These are phyloP conservation scores for Aureobasidium subglaciale DNA, from an alignment of 2,329 filamentous ascomycete species.

Conservation along the genomic window DNA sequence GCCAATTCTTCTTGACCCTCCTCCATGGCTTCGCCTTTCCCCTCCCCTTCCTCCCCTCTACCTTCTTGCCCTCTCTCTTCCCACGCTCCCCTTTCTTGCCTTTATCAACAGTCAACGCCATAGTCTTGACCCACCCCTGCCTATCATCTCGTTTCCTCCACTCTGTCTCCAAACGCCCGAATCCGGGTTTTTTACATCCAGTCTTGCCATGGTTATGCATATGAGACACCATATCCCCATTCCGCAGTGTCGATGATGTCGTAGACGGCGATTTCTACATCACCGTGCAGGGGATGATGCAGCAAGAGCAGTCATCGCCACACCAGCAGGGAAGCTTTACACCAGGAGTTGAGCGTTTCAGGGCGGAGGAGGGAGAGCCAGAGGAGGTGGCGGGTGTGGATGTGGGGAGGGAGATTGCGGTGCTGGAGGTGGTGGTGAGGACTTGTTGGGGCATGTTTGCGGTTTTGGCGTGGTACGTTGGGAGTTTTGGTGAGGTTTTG, in stretches of 20 bases:
- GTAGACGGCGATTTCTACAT: conserved; percentile 7
- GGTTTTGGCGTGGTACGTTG: background rate
- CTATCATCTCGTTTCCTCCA: background rate
- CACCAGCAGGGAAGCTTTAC: conserved; percentile 16
- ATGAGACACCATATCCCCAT: background rate
- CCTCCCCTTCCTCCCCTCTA: too few species aligned
- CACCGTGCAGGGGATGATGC: conserved; percentile 17
- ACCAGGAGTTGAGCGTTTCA: background rate
- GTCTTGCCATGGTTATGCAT: background rate
- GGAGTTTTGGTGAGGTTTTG: background rate
- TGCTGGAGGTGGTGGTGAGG: background rate
- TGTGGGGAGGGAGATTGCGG: background rate
- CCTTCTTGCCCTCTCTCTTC: too few species aligned
- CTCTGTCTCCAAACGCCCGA: background rate
- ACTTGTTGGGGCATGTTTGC: conserved; percentile 2
- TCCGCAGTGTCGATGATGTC: background rate
- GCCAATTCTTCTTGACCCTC: too few species aligned
- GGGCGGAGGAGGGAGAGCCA: background rate
- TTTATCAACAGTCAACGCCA: too few species aligned
- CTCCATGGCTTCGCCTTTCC: too few species aligned
- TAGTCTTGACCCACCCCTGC: too few species aligned
- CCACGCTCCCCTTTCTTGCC: too few species aligned
- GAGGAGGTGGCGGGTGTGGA: background rate
- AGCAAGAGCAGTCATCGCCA: conserved; percentile 16
- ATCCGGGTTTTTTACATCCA: background rate